Evolutionary conservation across 495 filamentous ascomycete genomes (phyloP).

Genomic region (Talaromyces stipitatus): DNA sequence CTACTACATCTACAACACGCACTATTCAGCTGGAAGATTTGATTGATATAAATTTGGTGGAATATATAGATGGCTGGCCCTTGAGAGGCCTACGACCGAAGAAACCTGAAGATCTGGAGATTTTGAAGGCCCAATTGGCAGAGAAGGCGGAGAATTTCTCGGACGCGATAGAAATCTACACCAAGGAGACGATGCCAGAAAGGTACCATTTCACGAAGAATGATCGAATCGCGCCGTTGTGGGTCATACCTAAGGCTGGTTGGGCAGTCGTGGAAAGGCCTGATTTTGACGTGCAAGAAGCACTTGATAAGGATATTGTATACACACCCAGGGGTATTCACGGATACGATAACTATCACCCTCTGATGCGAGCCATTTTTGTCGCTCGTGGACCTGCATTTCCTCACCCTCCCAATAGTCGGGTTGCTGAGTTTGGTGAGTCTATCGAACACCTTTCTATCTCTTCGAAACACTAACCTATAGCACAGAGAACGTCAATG

Average conservation of each 20-base stretch:
- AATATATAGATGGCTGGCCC: conserved; percentile 92
- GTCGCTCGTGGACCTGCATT: conserved; percentile 84
- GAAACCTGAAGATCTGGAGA: conserved; percentile 46
- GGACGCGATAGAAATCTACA: conserved; percentile 73
- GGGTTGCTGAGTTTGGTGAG: conserved; percentile 78
- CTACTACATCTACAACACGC: conserved; percentile 73
- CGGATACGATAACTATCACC: conserved; percentile 84
- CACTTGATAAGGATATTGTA: conserved; percentile 46
- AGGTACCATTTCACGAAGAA: conserved; percentile 83
- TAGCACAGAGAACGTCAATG: conserved; percentile 75
- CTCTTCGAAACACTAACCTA: conserved; percentile 10
- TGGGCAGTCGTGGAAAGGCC: conserved; percentile 79
- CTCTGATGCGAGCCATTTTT: conserved; percentile 89
- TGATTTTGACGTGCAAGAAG: conserved; percentile 64
- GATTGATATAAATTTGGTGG: conserved; percentile 63
- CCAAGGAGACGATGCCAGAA: conserved; percentile 79
- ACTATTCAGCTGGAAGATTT: conserved; percentile 90
- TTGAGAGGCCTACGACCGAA: conserved; percentile 80
- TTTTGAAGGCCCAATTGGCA: conserved; percentile 24
- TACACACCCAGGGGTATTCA: conserved; percentile 79
- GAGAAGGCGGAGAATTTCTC: conserved; percentile 43
- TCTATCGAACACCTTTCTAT: conserved; percentile 8
- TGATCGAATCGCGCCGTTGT: conserved; percentile 81
- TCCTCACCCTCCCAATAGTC: conserved; percentile 72
- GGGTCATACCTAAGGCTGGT: conserved; percentile 84